Evolutionary conservation across 495 filamentous ascomycete species (phyloP).

Genomic region (Neurospora tetrasperma): DNA sequence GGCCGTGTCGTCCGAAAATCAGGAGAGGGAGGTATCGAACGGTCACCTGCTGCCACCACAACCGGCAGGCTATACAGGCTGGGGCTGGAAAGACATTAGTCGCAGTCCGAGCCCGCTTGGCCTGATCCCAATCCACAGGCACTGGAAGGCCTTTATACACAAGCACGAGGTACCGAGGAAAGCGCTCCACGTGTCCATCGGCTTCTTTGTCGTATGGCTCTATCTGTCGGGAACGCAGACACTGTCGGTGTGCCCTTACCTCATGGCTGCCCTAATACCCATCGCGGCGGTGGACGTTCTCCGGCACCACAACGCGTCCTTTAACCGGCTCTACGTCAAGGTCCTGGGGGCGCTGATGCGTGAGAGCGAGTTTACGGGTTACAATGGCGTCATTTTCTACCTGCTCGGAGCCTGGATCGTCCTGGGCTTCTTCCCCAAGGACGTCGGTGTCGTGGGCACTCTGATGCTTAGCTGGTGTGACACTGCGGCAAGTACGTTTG

Average conservation of each 20-base stretch:
- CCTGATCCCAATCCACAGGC: conserved; percentile 84
- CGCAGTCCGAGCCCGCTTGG: conserved; percentile 85
- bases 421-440: conserved; percentile 82
- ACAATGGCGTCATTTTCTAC: conserved; percentile 96
- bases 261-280: conserved; percentile 77
- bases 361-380: conserved; percentile 83
- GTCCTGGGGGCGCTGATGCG: conserved; percentile 87
- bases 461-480: conserved; percentile 95
- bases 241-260: conserved; percentile 63
- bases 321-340: conserved; percentile 83
- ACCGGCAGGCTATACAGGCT: conserved; percentile 36
- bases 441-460: conserved; percentile 81
- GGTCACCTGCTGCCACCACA: conserved; percentile 61
- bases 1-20: conserved; percentile 1
- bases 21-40: conserved; percentile 32
- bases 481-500: conserved; percentile 89
- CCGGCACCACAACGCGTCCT: conserved; percentile 64
- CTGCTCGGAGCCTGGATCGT: conserved; percentile 81
- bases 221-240: conserved; percentile 71
- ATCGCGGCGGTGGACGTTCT: conserved; percentile 74
- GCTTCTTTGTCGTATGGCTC: conserved; percentile 77
- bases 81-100: conserved; percentile 71
- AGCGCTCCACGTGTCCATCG: conserved; percentile 82
- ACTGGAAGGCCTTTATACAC: conserved; percentile 63
- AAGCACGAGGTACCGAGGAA: conserved; percentile 71